phyloP scores from a whole-genome alignment of 352 stramenopile genomes.

The Phytophthora idaei region DNA sequence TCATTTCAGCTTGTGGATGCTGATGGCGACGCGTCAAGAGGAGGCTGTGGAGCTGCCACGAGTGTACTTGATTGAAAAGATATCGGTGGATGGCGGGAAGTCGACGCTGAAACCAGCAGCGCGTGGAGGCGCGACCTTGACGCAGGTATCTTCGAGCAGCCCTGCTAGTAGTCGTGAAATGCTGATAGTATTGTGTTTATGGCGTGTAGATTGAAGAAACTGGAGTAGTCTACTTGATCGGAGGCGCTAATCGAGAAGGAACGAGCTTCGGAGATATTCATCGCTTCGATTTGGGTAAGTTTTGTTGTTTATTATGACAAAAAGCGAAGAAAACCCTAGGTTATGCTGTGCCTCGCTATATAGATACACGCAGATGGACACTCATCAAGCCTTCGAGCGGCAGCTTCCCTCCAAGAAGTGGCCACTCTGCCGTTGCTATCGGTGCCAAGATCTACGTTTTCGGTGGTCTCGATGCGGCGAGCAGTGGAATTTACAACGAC shows the following conservation, averaged over 20 bases:
- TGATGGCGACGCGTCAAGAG: slow-evolving; percentile 14
- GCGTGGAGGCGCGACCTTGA: slow-evolving; percentile 61
- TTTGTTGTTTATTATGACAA: too few species aligned
- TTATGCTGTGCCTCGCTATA: not conserved
- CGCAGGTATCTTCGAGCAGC: slow-evolving; percentile 35
- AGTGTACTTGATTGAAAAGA: slow-evolving; percentile 5
- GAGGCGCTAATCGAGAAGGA: slow-evolving; percentile 59
- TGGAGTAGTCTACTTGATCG: slow-evolving; percentile 62
- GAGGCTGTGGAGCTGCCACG: not conserved
- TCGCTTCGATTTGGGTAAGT: slow-evolving; percentile 56
- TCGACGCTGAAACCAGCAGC: slow-evolving; percentile 22
- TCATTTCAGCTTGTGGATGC: slow-evolving; percentile 21
- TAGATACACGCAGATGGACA: slow-evolving; percentile 31
- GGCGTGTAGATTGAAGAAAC: slow-evolving; percentile 25
- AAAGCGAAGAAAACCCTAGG: too few species aligned
- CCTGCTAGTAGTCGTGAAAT: not conserved
- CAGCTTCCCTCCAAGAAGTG: slow-evolving; percentile 54
- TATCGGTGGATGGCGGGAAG: slow-evolving; percentile 6
- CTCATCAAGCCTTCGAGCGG: slow-evolving; percentile 17
- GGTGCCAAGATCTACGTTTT: slow-evolving; percentile 58
- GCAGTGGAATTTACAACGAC: slow-evolving; percentile 60
- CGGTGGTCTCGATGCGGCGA: slow-evolving; percentile 54
- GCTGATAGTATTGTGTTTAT: not conserved
- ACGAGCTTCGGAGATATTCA: slow-evolving; percentile 62
- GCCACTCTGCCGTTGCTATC: slow-evolving; percentile 61